Evolutionary conservation across 2,329 filamentous ascomycete species (phyloP).

Genomic region (Periconia digitata): DNA sequence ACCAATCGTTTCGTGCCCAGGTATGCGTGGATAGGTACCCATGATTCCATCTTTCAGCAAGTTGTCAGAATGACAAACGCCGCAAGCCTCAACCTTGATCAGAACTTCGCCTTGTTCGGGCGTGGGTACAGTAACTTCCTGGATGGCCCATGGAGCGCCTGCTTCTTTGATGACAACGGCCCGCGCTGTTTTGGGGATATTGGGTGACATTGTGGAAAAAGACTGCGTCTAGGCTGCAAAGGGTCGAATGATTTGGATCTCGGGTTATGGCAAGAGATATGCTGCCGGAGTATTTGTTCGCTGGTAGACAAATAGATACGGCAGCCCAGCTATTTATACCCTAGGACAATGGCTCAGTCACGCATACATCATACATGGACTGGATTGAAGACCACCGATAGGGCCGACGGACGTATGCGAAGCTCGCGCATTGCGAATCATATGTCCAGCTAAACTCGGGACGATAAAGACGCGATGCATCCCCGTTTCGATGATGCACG

Average conservation of each 20-base stretch:
- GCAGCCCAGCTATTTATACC: background rate
- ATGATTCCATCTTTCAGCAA: constrained; percentile 30
- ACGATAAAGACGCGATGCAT: too few species aligned
- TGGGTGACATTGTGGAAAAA: constrained; percentile 17
- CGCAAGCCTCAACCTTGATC: constrained; percentile 71
- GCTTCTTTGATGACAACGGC: constrained; percentile 62
- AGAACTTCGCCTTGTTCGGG: constrained; percentile 64
- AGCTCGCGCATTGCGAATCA: too few species aligned
- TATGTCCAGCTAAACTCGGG: too few species aligned
- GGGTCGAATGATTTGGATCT: too few species aligned
- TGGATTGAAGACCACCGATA: too few species aligned
- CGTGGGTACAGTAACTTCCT: constrained; percentile 60
- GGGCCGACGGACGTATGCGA: too few species aligned
- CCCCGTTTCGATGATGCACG: too few species aligned
- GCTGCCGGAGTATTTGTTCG: background rate
- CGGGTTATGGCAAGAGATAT: too few species aligned
- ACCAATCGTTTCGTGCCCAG: constrained; percentile 74
- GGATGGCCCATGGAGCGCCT: constrained; percentile 57
- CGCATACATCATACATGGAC: background rate
- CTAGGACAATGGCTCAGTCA: background rate
- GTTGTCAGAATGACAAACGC: constrained; percentile 68
- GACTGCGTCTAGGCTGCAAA: too few species aligned
- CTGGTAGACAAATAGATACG: background rate
- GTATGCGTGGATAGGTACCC: constrained; percentile 55
- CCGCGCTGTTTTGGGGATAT: constrained; percentile 64